phyloP scores from a whole-genome alignment of 345 rosid genomes.

The Syzygium aqueum region DNA sequence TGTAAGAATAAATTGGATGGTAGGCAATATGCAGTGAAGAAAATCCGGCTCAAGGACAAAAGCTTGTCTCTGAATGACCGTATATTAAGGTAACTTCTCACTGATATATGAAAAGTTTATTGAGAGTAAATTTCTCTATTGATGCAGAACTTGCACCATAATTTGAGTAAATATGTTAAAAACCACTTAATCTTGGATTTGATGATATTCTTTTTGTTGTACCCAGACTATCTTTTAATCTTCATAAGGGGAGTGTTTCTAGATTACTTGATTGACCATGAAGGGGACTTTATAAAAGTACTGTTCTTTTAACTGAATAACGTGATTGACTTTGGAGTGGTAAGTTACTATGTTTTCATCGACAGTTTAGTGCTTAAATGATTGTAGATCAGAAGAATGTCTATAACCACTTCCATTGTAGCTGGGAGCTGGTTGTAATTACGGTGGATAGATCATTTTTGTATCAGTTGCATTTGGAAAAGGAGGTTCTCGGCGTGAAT shows the following conservation, averaged over 20 bases:
- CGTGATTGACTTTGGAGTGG: not conserved
- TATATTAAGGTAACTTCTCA: constrained; percentile 53
- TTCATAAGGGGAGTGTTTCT: not conserved
- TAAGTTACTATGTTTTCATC: not conserved
- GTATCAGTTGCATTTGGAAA: not conserved
- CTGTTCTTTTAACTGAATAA: not conserved
- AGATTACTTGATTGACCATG: not conserved
- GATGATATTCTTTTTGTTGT: not conserved
- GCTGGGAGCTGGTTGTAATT: not conserved
- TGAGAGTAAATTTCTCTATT: not conserved
- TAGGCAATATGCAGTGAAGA: constrained; percentile 95
- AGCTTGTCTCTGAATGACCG: constrained; percentile 61
- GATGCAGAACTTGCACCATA: not conserved
- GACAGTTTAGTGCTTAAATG: not conserved
- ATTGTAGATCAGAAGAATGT: not conserved
- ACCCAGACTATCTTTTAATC: not conserved
- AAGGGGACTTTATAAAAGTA: not conserved
- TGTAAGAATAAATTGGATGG: constrained; percentile 98
- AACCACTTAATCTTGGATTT: not conserved
- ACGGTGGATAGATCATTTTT: not conserved
- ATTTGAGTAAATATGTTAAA: not conserved
- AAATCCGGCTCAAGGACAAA: constrained; percentile 90
- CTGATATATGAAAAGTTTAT: not conserved
- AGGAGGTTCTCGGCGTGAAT: not conserved
- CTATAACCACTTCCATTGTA: not conserved